phyloP scores from a whole-genome alignment of 345 rosid species.

The Dipteronia sinensis region DNA sequence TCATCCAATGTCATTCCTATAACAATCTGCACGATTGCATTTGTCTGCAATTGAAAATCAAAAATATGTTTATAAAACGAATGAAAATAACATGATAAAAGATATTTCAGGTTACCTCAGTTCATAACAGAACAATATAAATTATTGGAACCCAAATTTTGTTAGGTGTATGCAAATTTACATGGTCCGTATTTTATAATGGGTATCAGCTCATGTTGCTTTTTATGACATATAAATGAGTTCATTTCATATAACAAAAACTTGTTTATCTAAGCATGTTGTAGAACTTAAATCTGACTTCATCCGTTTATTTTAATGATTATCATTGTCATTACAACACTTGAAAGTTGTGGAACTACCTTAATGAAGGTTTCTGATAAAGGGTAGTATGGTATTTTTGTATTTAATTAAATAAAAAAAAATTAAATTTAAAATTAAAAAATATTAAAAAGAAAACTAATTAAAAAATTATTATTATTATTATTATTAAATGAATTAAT shows the following conservation, averaged over 20 bases:
- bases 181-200: no score
- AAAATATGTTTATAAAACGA: not conserved
- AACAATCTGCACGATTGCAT: slow-evolving; percentile 50
- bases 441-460: no score
- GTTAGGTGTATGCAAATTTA: not conserved
- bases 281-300: not conserved
- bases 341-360: not conserved
- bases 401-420: no score
- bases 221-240: not conserved
- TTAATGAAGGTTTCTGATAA: no score
- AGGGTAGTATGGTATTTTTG: no score
- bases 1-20: slow-evolving; percentile 88
- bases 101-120: not conserved
- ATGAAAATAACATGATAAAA: not conserved
- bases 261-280: not conserved
- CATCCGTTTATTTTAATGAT: not conserved
- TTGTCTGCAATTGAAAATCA: slow-evolving; percentile 45
- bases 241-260: not conserved
- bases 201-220: no score
- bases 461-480: no score
- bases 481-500: no score
- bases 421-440: no score
- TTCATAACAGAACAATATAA: not conserved
- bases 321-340: not conserved
- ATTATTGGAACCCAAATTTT: not conserved